phyloP scores from a whole-genome alignment of 2,329 filamentous ascomycete genomes.

The Coniochaeta pulveracea region DNA sequence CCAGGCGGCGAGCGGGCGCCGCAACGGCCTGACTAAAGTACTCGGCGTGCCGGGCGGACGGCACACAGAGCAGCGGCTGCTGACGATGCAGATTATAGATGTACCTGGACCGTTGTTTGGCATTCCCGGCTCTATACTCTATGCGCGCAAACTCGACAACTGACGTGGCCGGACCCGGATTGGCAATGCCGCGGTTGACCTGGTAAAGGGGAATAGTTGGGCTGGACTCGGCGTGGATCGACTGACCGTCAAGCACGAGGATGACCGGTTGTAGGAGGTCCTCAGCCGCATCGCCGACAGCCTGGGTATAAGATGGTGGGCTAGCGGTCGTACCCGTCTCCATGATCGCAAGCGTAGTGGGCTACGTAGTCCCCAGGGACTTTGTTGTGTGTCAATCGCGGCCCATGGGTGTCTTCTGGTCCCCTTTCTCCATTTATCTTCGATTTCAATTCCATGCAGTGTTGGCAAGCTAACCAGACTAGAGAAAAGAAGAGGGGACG shows the following conservation, averaged over 20 bases:
- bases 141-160: background rate
- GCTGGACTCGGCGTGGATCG: background rate
- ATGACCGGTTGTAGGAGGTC: background rate
- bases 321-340: background rate
- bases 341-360: background rate
- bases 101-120: background rate
- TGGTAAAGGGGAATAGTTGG: background rate
- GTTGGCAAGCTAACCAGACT: too few species aligned
- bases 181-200: background rate
- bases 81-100: background rate
- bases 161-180: background rate
- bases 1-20: background rate
- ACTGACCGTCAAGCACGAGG: background rate
- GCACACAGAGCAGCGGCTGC: background rate
- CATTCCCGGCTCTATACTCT: background rate
- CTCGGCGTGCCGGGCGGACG: background rate
- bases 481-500: too few species aligned
- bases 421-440: too few species aligned
- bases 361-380: too few species aligned
- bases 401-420: too few species aligned
- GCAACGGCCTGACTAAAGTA: slow-evolving; percentile 1
- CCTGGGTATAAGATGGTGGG: background rate
- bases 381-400: too few species aligned
- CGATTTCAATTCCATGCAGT: too few species aligned
- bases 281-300: background rate